A percentile compares a stretch with the other conserved stretches of the same genome.
These are phyloP conservation scores for Heliamphora ciliata DNA, from an alignment of 179 eudicot species.

Conservation along the genomic window DNA sequence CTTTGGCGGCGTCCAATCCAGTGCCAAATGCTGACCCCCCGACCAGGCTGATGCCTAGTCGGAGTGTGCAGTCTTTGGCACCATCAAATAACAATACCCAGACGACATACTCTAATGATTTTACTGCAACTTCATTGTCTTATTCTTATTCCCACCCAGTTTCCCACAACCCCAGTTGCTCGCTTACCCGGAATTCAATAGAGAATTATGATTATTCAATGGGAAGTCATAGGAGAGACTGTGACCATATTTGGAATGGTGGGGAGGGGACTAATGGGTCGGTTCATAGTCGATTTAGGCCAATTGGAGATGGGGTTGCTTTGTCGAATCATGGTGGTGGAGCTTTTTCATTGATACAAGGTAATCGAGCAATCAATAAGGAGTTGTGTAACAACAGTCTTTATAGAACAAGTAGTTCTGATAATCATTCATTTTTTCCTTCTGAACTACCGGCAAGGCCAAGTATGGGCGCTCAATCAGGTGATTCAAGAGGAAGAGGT, in stretches of 20 bases:
- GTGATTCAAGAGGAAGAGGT: slow-evolving; percentile 46
- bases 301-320: slow-evolving; percentile 62
- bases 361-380: slow-evolving; percentile 33
- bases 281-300: slow-evolving; percentile 85
- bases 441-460: slow-evolving; percentile 76
- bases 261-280: slow-evolving; percentile 93
- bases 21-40: slow-evolving; percentile 37
- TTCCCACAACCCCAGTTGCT: slow-evolving; percentile 87
- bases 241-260: slow-evolving; percentile 67
- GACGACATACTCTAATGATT: slow-evolving; percentile 65
- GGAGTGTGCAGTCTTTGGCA: slow-evolving; percentile 49
- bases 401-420: slow-evolving; percentile 43
- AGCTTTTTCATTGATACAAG: slow-evolving; percentile 37
- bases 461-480: slow-evolving; percentile 35
- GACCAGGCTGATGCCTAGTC: slow-evolving; percentile 26
- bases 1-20: slow-evolving; percentile 50
- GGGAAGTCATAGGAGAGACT: slow-evolving; percentile 58
- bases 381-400: slow-evolving; percentile 36
- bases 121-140: slow-evolving; percentile 55
- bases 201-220: slow-evolving; percentile 53
- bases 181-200: slow-evolving; percentile 62
- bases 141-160: slow-evolving; percentile 56
- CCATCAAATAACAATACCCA: slow-evolving; percentile 45
- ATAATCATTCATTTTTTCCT: slow-evolving; percentile 55
- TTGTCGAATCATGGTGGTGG: slow-evolving; percentile 46